Evolutionary conservation across 768 basidiomycete species (phyloP).

Genomic region (Imleria badia): DNA sequence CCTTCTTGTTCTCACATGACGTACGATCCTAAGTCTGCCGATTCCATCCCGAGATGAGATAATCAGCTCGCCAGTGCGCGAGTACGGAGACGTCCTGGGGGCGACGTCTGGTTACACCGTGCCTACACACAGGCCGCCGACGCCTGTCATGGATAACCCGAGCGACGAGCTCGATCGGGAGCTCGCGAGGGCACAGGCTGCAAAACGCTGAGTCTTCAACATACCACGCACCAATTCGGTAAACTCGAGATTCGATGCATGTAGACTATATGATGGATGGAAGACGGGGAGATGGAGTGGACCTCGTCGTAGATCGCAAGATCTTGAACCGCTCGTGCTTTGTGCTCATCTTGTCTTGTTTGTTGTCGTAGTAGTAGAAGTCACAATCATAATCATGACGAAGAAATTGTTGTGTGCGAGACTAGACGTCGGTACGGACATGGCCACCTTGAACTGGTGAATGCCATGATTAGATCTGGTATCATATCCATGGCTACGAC

Average conservation of each 20-base stretch:
- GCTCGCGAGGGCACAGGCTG: slow-evolving; percentile 69
- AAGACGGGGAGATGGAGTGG: background rate
- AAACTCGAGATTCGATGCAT: background rate
- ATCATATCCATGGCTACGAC: too few relatives aligned
- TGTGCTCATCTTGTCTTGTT: too few relatives aligned
- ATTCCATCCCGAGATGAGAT: slow-evolving; percentile 84
- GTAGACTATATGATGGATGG: background rate
- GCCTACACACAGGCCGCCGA: slow-evolving; percentile 46
- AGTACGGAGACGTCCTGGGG: slow-evolving; percentile 56
- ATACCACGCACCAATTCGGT: background rate
- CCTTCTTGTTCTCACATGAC: background rate
- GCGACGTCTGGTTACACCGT: slow-evolving; percentile 70
- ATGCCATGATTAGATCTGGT: too few relatives aligned
- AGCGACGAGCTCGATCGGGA: slow-evolving; percentile 85
- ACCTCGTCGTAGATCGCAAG: too few relatives aligned
- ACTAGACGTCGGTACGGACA: too few relatives aligned
- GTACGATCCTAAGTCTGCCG: slow-evolving; percentile 52
- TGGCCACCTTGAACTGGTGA: too few relatives aligned
- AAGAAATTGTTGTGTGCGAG: too few relatives aligned
- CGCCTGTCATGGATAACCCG: slow-evolving; percentile 81
- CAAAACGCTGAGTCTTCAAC: slow-evolving; percentile 22
- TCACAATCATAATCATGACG: too few relatives aligned
- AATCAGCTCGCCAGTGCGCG: slow-evolving; percentile 70
- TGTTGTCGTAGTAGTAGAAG: too few relatives aligned
- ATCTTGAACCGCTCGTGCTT: too few relatives aligned